Conservation (phyloP, 1,139 yeast species). For the Meyerozyma carpophila region DNA sequence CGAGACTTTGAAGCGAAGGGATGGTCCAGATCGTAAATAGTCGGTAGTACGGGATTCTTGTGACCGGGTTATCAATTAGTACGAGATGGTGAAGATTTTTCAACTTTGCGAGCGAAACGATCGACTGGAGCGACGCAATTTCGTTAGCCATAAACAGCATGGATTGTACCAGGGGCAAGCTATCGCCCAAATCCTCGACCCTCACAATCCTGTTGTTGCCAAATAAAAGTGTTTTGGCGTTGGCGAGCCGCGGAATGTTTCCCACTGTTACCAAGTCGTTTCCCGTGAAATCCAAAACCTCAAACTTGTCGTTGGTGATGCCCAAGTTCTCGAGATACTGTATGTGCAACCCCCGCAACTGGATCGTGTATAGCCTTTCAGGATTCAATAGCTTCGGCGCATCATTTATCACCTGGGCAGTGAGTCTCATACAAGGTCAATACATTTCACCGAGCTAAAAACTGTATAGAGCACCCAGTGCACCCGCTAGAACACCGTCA, state of each 20-base stretch:
- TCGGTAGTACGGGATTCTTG: slow-evolving; percentile 52
- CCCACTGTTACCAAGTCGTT: slow-evolving; percentile 55
- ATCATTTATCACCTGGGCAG: slow-evolving; percentile 25
- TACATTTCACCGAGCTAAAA: not conserved
- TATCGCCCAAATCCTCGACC: slow-evolving; percentile 23
- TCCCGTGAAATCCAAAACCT: slow-evolving; percentile 61
- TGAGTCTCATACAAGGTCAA: slow-evolving; percentile 27
- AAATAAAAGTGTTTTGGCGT: slow-evolving; percentile 47
- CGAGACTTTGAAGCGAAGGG: slow-evolving; percentile 61
- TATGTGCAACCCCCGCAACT: slow-evolving; percentile 28
- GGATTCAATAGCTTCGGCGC: slow-evolving; percentile 35
- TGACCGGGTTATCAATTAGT: slow-evolving; percentile 59
- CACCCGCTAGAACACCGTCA: slow-evolving; percentile 21
- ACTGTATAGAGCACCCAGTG: not conserved
- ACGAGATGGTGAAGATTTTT: slow-evolving; percentile 41
- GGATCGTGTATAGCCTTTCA: slow-evolving; percentile 29
- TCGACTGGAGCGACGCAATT: slow-evolving; percentile 33
- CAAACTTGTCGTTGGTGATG: slow-evolving; percentile 30
- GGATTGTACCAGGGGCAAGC: slow-evolving; percentile 41
- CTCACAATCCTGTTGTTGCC: slow-evolving; percentile 51
- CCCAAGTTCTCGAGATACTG: slow-evolving; percentile 33
- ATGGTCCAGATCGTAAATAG: slow-evolving; percentile 53
- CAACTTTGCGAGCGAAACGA: slow-evolving; percentile 32
- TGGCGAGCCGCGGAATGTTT: slow-evolving; percentile 42
- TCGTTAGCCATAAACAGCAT: slow-evolving; percentile 53